phyloP scores from a whole-genome alignment of 345 rosid genomes.

The Erysimum cheiranthoides region DNA sequence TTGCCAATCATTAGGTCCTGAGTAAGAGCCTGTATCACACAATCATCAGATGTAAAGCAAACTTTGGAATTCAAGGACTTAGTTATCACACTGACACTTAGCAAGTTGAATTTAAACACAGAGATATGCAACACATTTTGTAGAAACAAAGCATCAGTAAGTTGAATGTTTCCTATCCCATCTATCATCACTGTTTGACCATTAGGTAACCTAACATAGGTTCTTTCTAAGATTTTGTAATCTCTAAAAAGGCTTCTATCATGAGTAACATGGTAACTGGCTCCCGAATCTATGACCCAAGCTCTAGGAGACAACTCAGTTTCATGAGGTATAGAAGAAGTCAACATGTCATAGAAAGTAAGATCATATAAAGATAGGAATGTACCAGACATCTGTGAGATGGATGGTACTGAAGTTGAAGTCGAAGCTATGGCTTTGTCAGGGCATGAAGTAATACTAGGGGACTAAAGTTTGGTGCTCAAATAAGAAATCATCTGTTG shows the following conservation, averaged over 20 bases:
- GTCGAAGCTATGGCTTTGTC: neutral
- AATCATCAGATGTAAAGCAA: neutral
- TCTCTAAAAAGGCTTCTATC: accelerated
- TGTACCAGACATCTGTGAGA: neutral
- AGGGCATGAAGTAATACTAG: neutral
- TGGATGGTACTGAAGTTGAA: neutral
- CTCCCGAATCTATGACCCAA: neutral
- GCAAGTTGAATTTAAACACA: neutral
- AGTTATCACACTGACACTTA: neutral
- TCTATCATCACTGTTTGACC: neutral
- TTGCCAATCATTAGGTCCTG: neutral
- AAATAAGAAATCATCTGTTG: neutral
- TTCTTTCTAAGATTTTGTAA: neutral
- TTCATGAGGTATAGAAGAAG: neutral
- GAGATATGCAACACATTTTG: neutral
- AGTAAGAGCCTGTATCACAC: neutral
- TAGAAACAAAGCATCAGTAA: neutral
- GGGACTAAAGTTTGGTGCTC: neutral
- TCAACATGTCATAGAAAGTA: neutral
- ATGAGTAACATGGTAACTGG: neutral
- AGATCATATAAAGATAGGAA: neutral
- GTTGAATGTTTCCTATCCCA: neutral
- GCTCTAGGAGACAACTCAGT: neutral
- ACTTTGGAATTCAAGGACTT: neutral
- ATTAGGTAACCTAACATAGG: neutral